Evolutionary conservation across 257 asterid species (phyloP).

Genomic region (Ocimum tenuiflorum): DNA sequence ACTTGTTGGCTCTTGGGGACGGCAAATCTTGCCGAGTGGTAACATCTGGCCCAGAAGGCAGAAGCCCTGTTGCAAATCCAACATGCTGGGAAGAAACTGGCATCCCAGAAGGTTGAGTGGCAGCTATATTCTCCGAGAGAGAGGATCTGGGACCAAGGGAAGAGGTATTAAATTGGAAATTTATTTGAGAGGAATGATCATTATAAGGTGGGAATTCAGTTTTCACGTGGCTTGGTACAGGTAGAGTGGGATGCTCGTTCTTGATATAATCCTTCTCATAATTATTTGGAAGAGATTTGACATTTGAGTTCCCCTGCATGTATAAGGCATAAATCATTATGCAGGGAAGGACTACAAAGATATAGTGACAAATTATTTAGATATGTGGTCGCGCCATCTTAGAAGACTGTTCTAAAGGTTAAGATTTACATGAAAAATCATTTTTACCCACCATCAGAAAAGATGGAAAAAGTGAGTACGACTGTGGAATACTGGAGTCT

Average conservation of each 20-base stretch:
- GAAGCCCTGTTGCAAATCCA: constrained; percentile 17
- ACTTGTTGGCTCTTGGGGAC: constrained; percentile 20
- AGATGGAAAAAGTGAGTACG: constrained; percentile 33
- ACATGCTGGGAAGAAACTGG: constrained; percentile 19
- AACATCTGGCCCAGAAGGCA: constrained; percentile 19
- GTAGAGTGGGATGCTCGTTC: constrained; percentile 23
- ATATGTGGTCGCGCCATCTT: neutral
- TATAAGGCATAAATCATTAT: constrained; percentile 1
- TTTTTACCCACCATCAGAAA: constrained; percentile 35
- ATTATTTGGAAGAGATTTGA: constrained; percentile 26
- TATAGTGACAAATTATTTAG: neutral
- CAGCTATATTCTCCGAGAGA: constrained; percentile 17
- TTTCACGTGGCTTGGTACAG: constrained; percentile 11
- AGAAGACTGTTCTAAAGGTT: constrained; percentile 5
- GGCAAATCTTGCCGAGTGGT: constrained; percentile 19
- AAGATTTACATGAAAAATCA: constrained; percentile 4
- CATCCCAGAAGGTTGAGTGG: constrained; percentile 16
- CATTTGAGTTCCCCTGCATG: constrained; percentile 42
- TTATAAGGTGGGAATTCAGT: constrained; percentile 19
- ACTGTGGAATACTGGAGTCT: constrained; percentile 29
- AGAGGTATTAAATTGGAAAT: constrained; percentile 14
- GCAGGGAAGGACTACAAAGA: constrained; percentile 6
- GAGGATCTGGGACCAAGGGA: constrained; percentile 10
- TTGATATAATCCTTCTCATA: constrained; percentile 25
- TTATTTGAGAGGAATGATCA: constrained; percentile 14